Evolutionary conservation across 2,329 filamentous ascomycete genomes (phyloP).

Genomic region (Coniochaeta sp.): DNA sequence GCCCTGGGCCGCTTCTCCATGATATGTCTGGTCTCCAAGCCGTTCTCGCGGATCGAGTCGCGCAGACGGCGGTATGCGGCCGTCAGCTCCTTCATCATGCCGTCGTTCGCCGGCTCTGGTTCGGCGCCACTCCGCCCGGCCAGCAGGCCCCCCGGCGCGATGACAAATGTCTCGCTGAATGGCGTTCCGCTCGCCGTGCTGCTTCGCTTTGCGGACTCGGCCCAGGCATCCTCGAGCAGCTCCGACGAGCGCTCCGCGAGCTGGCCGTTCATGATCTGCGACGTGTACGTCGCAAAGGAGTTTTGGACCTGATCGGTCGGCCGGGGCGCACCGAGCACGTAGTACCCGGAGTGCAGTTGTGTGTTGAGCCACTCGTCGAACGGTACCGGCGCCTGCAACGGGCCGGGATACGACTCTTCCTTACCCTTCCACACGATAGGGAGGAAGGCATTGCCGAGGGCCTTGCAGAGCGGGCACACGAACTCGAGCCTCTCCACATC

Average conservation of each 20-base stretch:
- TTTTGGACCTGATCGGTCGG: slow-evolving; percentile 24
- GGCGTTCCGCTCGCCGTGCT: slow-evolving; percentile 29
- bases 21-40: slow-evolving; percentile 31
- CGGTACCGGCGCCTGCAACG: slow-evolving; percentile 46
- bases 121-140: slow-evolving; percentile 3
- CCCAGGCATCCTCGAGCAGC: slow-evolving; percentile 33
- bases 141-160: slow-evolving; percentile 18
- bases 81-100: slow-evolving; percentile 45
- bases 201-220: slow-evolving; percentile 21
- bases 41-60: slow-evolving; percentile 50
- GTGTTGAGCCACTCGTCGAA: slow-evolving; percentile 65
- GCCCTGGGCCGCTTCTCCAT: not conserved
- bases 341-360: slow-evolving; percentile 40
- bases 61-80: slow-evolving; percentile 53
- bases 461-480: slow-evolving; percentile 94
- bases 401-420: slow-evolving; percentile 72
- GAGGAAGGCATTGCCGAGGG: slow-evolving; percentile 87
- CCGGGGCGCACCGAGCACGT: slow-evolving; percentile 26
- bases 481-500: slow-evolving; percentile 75
- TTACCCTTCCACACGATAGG: slow-evolving; percentile 94
- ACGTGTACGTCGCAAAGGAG: slow-evolving; percentile 30
- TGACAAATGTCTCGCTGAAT: slow-evolving; percentile 31
- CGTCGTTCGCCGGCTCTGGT: slow-evolving; percentile 11
- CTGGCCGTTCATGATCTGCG: slow-evolving; percentile 27
- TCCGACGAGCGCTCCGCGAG: slow-evolving; percentile 29